These are phyloP conservation scores for Cladophialophora immunda DNA, from an alignment of 2,329 filamentous ascomycete genomes.

Conservation along the genomic window DNA sequence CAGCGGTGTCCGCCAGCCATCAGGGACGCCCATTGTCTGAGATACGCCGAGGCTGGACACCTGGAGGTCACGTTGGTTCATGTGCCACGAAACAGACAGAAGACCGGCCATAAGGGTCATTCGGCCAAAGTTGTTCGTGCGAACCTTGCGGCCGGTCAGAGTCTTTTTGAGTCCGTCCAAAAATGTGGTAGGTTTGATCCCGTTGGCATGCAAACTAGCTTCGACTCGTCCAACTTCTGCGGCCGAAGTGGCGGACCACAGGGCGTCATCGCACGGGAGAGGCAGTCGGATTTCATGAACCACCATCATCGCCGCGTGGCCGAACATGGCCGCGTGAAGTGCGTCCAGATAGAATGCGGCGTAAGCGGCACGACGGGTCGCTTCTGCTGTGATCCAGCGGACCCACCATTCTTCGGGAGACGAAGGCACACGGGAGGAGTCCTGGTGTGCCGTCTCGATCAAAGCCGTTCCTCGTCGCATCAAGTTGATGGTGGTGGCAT, in stretches of 20 bases:
- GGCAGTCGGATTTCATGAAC: conserved; percentile 93
- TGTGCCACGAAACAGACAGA: conserved; percentile 94
- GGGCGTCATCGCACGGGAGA: conserved; percentile 87
- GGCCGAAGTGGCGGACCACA: conserved; percentile 90
- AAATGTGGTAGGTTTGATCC: conserved; percentile 85
- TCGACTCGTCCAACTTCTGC: conserved; percentile 86
- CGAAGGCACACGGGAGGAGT: conserved; percentile 68
- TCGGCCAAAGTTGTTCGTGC: conserved; percentile 90
- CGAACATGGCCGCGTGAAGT: conserved; percentile 96
- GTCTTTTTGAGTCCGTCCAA: conserved; percentile 90
- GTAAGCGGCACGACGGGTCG: conserved; percentile 87
- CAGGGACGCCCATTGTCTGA: conserved; percentile 80
- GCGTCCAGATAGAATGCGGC: conserved; percentile 95
- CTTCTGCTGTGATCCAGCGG: conserved; percentile 93
- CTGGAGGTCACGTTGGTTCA: conserved; percentile 97
- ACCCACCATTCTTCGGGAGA: conserved; percentile 93
- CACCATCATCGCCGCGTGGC: conserved; percentile 95
- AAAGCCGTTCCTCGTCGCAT: conserved; percentile 94
- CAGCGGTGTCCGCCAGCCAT: conserved; percentile 87
- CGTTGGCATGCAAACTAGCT: conserved; percentile 78
- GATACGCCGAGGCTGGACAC: conserved; percentile 77
- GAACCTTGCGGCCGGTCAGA: conserved; percentile 82
- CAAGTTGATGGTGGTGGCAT: conserved; percentile 91
- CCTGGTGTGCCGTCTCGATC: conserved; percentile 53
- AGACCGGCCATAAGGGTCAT: conserved; percentile 93